These are phyloP conservation scores for Gossypium longicalyx DNA, from an alignment of 345 rosid genomes.

Conservation along the genomic window DNA sequence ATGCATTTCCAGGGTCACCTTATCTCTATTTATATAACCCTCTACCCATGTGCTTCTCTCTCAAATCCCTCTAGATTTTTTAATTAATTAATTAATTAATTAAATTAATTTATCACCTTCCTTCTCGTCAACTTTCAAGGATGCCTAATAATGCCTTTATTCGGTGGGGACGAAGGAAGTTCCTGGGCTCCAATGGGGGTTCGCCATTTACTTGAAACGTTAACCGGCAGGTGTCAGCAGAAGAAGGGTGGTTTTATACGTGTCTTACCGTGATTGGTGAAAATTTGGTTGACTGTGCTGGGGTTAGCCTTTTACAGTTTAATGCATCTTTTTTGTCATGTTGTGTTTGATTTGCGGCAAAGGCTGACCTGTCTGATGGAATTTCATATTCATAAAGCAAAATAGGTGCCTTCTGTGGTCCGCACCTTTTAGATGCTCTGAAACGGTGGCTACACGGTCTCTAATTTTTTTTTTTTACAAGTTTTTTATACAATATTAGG, in stretches of 20 bases:
- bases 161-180: constrained; percentile 2
- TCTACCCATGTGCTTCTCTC: background rate
- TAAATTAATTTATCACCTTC: background rate
- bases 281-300: constrained; percentile 2
- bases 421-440: too few relatives aligned
- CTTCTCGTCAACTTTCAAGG: constrained; percentile 18
- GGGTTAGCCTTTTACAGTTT: constrained; percentile 11
- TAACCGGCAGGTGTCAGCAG: constrained; percentile 17
- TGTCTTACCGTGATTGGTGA: background rate
- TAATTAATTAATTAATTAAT: background rate
- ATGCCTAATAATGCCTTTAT: constrained; percentile 13
- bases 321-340: constrained; percentile 18
- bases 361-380: too few relatives aligned
- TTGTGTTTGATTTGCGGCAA: background rate
- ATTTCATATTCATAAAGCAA: too few relatives aligned
- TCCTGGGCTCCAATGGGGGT: constrained; percentile 7
- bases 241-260: background rate
- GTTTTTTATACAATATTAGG: too few relatives aligned
- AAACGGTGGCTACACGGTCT: too few relatives aligned
- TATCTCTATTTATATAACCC: constrained; percentile 39
- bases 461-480: too few relatives aligned
- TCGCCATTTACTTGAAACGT: background rate
- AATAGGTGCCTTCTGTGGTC: too few relatives aligned
- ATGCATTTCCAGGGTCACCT: constrained; percentile 25
- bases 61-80: background rate